A percentile compares a stretch with the other conserved stretches of the same genome.
These are phyloP conservation scores for Mycogone perniciosa DNA, from an alignment of 2,329 filamentous ascomycete genomes.

Conservation along the genomic window DNA sequence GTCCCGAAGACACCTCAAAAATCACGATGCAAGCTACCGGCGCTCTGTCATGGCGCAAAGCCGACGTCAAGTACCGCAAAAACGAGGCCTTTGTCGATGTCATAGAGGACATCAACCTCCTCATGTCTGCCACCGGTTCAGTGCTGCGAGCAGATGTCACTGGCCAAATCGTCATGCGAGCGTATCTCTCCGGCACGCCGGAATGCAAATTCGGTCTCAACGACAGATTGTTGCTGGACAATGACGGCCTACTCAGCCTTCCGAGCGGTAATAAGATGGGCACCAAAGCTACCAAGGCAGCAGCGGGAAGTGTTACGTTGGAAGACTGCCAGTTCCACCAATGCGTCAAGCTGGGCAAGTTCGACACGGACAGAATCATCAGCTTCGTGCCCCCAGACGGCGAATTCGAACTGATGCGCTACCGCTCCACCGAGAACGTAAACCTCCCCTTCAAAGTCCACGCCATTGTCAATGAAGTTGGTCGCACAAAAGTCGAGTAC, in stretches of 20 bases:
- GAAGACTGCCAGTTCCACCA: constrained; percentile 99
- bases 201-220: constrained; percentile 99
- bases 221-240: constrained; percentile 86
- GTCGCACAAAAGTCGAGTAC: constrained; percentile 96
- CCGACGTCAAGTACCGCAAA: constrained; percentile 98
- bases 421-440: constrained; percentile 96
- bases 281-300: constrained; percentile 88
- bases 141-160: constrained; percentile 94
- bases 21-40: constrained; percentile 99
- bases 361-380: constrained; percentile 94
- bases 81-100: constrained; percentile 99
- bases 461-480: constrained; percentile 95
- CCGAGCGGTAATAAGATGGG: constrained; percentile 71
- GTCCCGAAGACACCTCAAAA: constrained; percentile 86
- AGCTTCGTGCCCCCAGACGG: constrained; percentile 95
- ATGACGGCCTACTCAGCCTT: constrained; percentile 57
- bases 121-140: constrained; percentile 97
- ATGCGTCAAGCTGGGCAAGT: constrained; percentile 95
- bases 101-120: constrained; percentile 96
- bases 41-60: constrained; percentile 91
- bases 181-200: constrained; percentile 90
- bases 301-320: constrained; percentile 88
- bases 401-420: constrained; percentile 98
- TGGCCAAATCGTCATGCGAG: constrained; percentile 97
- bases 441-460: constrained; percentile 98